Evolutionary conservation across 441 rosid genomes (phyloP).

Genomic region (Arabidopsis lyrata): DNA sequence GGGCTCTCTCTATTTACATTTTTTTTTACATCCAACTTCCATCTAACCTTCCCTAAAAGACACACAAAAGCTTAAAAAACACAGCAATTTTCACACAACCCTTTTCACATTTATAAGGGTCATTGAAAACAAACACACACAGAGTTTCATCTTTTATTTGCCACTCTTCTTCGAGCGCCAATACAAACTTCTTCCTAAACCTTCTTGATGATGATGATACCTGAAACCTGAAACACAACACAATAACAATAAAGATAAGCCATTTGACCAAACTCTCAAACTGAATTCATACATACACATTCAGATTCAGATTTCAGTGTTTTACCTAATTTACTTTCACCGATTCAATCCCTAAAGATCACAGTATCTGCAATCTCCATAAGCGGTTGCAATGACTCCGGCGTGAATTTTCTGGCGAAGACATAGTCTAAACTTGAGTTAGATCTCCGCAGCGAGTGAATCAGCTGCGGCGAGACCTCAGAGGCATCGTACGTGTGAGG

Average conservation of each 20-base stretch:
- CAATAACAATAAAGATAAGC: background rate
- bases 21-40: background rate
- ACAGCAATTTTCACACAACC: constrained; percentile 2
- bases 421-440: constrained; percentile 58
- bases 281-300: background rate
- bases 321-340: constrained; percentile 34
- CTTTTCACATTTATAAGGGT: constrained; percentile 13
- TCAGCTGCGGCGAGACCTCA: constrained; percentile 59
- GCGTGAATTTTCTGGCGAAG: constrained; percentile 78
- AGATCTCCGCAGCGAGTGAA: constrained; percentile 55
- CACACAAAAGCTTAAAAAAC: background rate
- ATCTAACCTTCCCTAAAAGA: constrained; percentile 15
- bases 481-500: constrained; percentile 55
- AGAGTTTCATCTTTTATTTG: constrained; percentile 31
- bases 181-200: constrained; percentile 21
- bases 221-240: constrained; percentile 18
- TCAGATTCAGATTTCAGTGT: background rate
- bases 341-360: constrained; percentile 63
- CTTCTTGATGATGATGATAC: background rate
- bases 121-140: constrained; percentile 12
- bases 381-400: constrained; percentile 63
- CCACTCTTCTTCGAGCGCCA: constrained; percentile 46
- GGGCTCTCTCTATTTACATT: constrained; percentile 29
- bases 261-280: background rate
- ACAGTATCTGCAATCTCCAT: constrained; percentile 73